Percentiles rank a stretch among this genome's conserved stretches.
phyloP scores from a whole-genome alignment of 345 rosid species.

The Arabidopsis suecica region DNA sequence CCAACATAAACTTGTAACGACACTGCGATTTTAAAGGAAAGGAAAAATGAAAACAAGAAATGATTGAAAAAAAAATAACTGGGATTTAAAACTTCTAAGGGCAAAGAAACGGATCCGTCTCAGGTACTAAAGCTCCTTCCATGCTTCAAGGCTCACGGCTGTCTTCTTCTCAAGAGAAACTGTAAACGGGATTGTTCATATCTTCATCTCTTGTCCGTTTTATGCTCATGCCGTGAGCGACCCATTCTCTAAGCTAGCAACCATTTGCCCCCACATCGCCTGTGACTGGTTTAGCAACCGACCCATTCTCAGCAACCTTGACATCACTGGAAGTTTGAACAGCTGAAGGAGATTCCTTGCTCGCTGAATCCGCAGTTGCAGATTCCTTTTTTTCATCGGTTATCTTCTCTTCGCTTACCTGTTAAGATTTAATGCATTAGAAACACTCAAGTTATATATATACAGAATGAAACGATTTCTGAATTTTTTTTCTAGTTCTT shows the following conservation, averaged over 20 bases:
- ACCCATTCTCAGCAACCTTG: slow-evolving; percentile 49
- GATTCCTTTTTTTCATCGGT: slow-evolving; percentile 47
- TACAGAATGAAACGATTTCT: neutral
- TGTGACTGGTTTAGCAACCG: slow-evolving; percentile 44
- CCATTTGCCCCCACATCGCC: slow-evolving; percentile 48
- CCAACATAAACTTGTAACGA: slow-evolving; percentile 22
- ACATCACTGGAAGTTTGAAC: slow-evolving; percentile 40
- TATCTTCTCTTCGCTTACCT: slow-evolving; percentile 55
- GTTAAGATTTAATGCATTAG: slow-evolving; percentile 15
- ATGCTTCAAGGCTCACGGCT: slow-evolving; percentile 46
- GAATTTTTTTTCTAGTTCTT: slow-evolving; percentile 29
- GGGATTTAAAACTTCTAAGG: slow-evolving; percentile 37
- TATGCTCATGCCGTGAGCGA: slow-evolving; percentile 39
- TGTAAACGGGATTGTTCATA: slow-evolving; percentile 25
- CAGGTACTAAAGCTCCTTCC: slow-evolving; percentile 30
- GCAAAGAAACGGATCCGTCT: slow-evolving; percentile 24
- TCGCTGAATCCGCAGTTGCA: slow-evolving; percentile 35
- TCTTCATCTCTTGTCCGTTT: slow-evolving; percentile 34
- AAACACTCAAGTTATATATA: neutral
- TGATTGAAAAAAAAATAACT: slow-evolving; percentile 24
- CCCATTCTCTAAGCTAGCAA: slow-evolving; percentile 43
- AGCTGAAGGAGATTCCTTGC: slow-evolving; percentile 43
- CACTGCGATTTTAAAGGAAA: neutral
- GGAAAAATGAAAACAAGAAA: slow-evolving; percentile 31
- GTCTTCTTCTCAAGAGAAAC: slow-evolving; percentile 32